These are phyloP conservation scores for Eleusine coracana DNA, from an alignment of 176 grass and related monocot genomes.

Conservation along the genomic window DNA sequence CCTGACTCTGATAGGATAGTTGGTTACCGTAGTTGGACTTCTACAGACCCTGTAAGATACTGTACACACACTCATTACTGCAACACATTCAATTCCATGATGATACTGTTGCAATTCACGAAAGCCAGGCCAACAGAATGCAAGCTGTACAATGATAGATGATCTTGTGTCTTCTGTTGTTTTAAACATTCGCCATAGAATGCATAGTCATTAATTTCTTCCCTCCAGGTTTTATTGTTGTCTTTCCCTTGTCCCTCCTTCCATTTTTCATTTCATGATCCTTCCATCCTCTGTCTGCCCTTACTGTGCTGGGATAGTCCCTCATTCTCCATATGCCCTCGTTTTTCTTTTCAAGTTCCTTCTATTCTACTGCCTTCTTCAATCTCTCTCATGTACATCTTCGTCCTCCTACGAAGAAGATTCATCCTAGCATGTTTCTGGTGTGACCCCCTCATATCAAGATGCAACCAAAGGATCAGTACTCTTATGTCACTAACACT, in stretches of 20 bases:
- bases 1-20: constrained; percentile 16
- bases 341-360: not conserved
- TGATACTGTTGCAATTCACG: not conserved
- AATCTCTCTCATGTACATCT: not conserved
- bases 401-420: not conserved
- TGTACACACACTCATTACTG: not conserved
- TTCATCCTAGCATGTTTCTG: not conserved
- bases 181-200: not conserved
- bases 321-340: not conserved
- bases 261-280: not conserved
- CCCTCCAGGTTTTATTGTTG: not conserved
- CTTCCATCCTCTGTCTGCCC: not conserved
- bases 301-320: not conserved
- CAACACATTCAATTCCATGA: constrained; percentile 11
- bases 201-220: not conserved
- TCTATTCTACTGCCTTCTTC: not conserved
- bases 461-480: not conserved
- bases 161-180: constrained; percentile 8
- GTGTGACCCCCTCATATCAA: not conserved
- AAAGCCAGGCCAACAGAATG: not conserved
- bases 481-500: not conserved
- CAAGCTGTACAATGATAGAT: not conserved
- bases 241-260: not conserved
- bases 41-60: not conserved
- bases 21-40: constrained; percentile 7